Evolutionary conservation across 2,329 filamentous ascomycete genomes (phyloP), one percentile per base, ranked within the genome.

Genomic region (Volutella citrinella): DNA sequence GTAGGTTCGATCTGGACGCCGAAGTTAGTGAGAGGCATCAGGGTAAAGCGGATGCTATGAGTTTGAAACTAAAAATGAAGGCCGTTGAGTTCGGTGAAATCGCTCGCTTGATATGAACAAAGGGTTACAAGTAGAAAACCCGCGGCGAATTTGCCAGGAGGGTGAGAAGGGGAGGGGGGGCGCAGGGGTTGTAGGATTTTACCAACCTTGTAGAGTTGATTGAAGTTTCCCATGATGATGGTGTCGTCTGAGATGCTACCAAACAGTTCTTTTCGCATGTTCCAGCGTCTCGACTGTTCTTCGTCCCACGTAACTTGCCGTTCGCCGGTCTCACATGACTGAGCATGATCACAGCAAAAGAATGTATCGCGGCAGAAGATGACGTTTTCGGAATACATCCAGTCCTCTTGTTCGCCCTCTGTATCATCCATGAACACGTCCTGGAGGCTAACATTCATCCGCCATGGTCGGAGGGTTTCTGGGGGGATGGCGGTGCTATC

Each of bases 1-100:
- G 89, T 94, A 3, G 93, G 93, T 50, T 98, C 93, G 63, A 98
- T 97, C 89, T 95, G 36, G n/a, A n/a, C n/a, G n/a, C n/a, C n/a
- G n/a, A n/a, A n/a, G n/a, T n/a, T n/a, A n/a, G n/a, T n/a, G n/a
- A n/a, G n/a, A n/a, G n/a, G n/a, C n/a, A n/a, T n/a, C n/a, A n/a
- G n/a, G n/a, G n/a, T n/a, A n/a, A n/a, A n/a, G n/a, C n/a, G n/a
- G n/a, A n/a, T n/a, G n/a, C n/a, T n/a, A n/a, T n/a, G n/a, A n/a
- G n/a, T n/a, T n/a, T n/a, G n/a, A n/a, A n/a, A n/a, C n/a, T n/a
- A n/a, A n/a, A n/a, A n/a, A n/a, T n/a, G n/a, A n/a, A n/a, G n/a
- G n/a, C n/a, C n/a, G n/a, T n/a, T n/a, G n/a, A n/a, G n/a, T n/a
- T n/a, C n/a, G n/a, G n/a, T n/a, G n/a, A n/a, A n/a, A n/a, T n/a